Base-by-base conservation (phyloP, 495 filamentous ascomycete genomes). In the Hypoxylon fragiforme region DNA sequence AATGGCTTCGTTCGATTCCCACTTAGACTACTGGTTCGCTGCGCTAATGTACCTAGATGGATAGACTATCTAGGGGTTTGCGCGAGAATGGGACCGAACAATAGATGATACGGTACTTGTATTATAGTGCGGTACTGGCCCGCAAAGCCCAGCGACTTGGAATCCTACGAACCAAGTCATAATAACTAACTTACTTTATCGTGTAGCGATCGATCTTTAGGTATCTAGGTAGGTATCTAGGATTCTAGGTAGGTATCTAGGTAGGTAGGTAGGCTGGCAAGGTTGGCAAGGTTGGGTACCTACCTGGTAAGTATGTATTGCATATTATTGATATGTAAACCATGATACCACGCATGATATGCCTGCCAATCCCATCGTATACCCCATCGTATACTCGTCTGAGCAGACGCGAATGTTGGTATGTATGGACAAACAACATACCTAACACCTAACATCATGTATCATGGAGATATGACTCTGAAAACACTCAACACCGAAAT, bases 81-180 rank as follows among this genome's bases (percentile, higher is more conserved):
- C 9, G 24, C 24, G 36, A 47, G 50, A 55, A 54, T 24, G 40
- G 57, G 51, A 48, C 46, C 51, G 51, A 61, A 45, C 34, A 50
- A 43, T 60, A 11, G 45, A 60, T 56, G 57, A 61, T 47, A 61
- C 57, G 51, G 57, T 61, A 61, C 46, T 41, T 55, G 57, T 52
- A 32, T 56, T 42, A 50, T 41, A 22, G 46, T 35, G 57, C 57
- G 57, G 46, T 51, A 61, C 56, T 56, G 37, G 48, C 32, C 57
- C 51, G 57, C 51, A 61, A 41, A 36, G 40, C 24, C 9, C 21
- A 24, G 51, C 28, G 16, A 44, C 13, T 42, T 37, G 47, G 44
- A 47, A 61, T 61, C 57, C 57, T 61, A 36, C 57, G 57, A 56
- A 52, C 57, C 51, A 56, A 38, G 44, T 42, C 31, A n/a, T n/a